Base-by-base conservation (phyloP, 1,284 basidiomycete species). In the Pseudozyma pruni region DNA sequence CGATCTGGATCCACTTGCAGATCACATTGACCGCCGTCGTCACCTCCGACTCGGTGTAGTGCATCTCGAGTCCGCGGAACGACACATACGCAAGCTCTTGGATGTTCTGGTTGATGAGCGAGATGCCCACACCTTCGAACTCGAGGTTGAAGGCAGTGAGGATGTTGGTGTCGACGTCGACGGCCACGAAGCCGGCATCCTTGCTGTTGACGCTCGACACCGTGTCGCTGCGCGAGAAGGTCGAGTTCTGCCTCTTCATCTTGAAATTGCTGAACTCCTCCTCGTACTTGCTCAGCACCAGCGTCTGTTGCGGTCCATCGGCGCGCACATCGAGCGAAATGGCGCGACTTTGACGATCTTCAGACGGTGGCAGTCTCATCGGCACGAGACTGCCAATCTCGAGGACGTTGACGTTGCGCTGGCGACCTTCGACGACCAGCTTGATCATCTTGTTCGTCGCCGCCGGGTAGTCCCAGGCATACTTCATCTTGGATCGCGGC, bases 401-500 rank as follows among this genome's bases (percentile, higher is more conserved):
- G 88, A 97, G 90, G 60, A 97, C 90, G 80, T 98, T 96, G 51
- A 98, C 86, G 22, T 87, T 85, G 35, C 92, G 87, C n/a, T 88
- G 87, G 16, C 87, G 86, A 41, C 90, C 89, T 52, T 90, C 87
- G 14, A 83, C 84, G 33, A 81, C 69, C 14, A 98, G 84, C 48
- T 88, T 84, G 37, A 99, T 86, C 72, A 89, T 90, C 85, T 97
- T 98, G 76, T 91, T 89, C 51, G 85, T 85, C 3, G 90, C 89
- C 9, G 94, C 92, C 1, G 96, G 96, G 69, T 88, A 89, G 81
- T 99, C 96, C 96, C 96, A 99, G 7, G 94, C 91, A 80, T 98
- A 99, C 48, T 87, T 85, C 51, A 87, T 83, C 38, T 85, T 86
- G 8, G 86, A 85, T 44, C 86, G 88, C 9, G 88, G 86, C n/a